phyloP scores from a whole-genome alignment of 1,139 yeast species.

The Taiozyma sp. region DNA sequence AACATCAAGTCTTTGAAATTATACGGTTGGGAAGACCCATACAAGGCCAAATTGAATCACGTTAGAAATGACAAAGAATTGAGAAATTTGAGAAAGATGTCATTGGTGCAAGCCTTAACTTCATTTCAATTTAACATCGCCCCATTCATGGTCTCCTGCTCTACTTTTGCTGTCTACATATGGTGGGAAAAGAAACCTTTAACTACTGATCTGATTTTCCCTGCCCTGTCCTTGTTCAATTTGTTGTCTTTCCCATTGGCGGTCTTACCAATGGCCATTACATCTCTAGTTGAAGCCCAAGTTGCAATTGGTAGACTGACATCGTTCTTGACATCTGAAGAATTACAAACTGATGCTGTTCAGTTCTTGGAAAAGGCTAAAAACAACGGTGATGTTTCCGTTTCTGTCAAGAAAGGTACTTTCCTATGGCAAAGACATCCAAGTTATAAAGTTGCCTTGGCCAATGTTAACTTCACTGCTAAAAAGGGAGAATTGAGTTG shows the following conservation, averaged over 20 bases:
- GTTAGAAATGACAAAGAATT: slow-evolving; percentile 91
- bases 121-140: slow-evolving; percentile 81
- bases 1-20: slow-evolving; percentile 88
- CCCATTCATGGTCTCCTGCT: slow-evolving; percentile 87
- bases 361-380: slow-evolving; percentile 45
- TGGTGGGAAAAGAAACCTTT: slow-evolving; percentile 59
- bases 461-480: slow-evolving; percentile 62
- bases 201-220: slow-evolving; percentile 90
- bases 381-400: slow-evolving; percentile 61
- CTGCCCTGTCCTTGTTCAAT: slow-evolving; percentile 85
- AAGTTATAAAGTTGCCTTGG: slow-evolving; percentile 70
- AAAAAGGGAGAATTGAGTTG: slow-evolving; percentile 80
- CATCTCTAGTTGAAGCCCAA: slow-evolving; percentile 82
- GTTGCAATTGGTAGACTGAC: slow-evolving; percentile 80
- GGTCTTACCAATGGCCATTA: slow-evolving; percentile 87
- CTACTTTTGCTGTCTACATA: slow-evolving; percentile 84
- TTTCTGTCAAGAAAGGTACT: slow-evolving; percentile 65
- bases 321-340: slow-evolving; percentile 67
- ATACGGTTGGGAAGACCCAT: slow-evolving; percentile 94
- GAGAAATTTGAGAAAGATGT: slow-evolving; percentile 69
- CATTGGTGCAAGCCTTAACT: slow-evolving; percentile 67
- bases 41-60: slow-evolving; percentile 59
- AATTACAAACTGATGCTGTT: slow-evolving; percentile 78
- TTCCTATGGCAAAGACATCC: slow-evolving; percentile 87
- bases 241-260: slow-evolving; percentile 87